These are phyloP conservation scores for Fusarium scirpi DNA, from an alignment of 2,329 filamentous ascomycete genomes.

Conservation along the genomic window DNA sequence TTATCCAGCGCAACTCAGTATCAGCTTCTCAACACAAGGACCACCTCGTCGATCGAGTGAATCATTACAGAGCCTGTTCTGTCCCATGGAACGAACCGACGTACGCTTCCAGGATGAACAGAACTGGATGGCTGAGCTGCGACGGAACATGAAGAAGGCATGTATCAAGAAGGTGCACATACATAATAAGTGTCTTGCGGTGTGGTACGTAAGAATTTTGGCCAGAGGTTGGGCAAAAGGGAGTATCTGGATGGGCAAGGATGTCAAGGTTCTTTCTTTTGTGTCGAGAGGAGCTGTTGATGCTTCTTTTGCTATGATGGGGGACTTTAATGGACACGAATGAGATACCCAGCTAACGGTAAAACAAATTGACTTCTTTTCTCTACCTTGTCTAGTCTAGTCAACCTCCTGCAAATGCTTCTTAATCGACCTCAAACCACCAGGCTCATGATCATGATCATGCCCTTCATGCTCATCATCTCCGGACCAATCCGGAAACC, in stretches of 20 bases:
- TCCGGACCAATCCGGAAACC: slow-evolving; percentile 67
- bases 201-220: slow-evolving; percentile 48
- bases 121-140: slow-evolving; percentile 41
- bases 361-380: not conserved
- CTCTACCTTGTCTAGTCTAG: not conserved
- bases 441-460: slow-evolving; percentile 24
- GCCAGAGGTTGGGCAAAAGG: slow-evolving; percentile 45
- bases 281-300: slow-evolving; percentile 38
- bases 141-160: slow-evolving; percentile 36
- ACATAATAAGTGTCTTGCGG: slow-evolving; percentile 50
- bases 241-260: slow-evolving; percentile 42
- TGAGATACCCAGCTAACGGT: not conserved
- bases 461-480: slow-evolving; percentile 52
- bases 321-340: not conserved
- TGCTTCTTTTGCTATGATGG: slow-evolving; percentile 40
- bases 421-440: slow-evolving; percentile 37
- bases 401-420: slow-evolving; percentile 41
- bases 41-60: slow-evolving; percentile 12
- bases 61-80: slow-evolving; percentile 34
- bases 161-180: slow-evolving; percentile 46
- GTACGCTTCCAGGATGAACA: slow-evolving; percentile 41
- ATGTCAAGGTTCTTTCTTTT: slow-evolving; percentile 40
- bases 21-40: slow-evolving; percentile 46
- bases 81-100: slow-evolving; percentile 46
- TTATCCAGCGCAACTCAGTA: slow-evolving; percentile 46